These are phyloP conservation scores for Camillea tinctor DNA, from an alignment of 2,329 filamentous ascomycete genomes.

Conservation along the genomic window DNA sequence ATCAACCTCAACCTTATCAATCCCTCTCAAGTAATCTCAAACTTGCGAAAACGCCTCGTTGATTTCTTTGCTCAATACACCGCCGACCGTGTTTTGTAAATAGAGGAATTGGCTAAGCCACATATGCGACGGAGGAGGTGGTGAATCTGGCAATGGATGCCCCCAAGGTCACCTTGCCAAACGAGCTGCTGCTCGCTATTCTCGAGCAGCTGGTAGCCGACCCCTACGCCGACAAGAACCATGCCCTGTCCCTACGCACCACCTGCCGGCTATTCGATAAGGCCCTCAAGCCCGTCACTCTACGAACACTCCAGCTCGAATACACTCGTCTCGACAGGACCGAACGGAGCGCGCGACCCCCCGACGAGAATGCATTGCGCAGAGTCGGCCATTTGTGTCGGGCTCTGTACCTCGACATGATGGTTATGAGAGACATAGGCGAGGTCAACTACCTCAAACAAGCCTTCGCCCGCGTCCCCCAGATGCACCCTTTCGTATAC, in stretches of 20 bases:
- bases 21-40: no score
- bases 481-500: constrained; percentile 45
- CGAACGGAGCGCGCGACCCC: constrained; percentile 32
- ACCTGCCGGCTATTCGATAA: constrained; percentile 50
- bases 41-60: no score
- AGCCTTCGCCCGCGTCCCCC: constrained; percentile 45
- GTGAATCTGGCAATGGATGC: neutral
- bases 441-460: constrained; percentile 49
- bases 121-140: neutral
- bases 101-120: no score
- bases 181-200: constrained; percentile 48
- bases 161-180: constrained; percentile 46
- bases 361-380: constrained; percentile 41
- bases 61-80: no score
- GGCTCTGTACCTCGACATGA: constrained; percentile 51
- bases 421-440: constrained; percentile 54
- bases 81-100: no score
- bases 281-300: constrained; percentile 44
- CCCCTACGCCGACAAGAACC: constrained; percentile 42
- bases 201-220: constrained; percentile 42
- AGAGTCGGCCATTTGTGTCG: constrained; percentile 48
- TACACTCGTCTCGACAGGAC: constrained; percentile 45
- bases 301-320: constrained; percentile 49
- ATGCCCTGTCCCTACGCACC: constrained; percentile 43
- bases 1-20: no score